Percentiles rank a stretch among this genome's conserved stretches.
Conservation (phyloP, 139 green algal species). For the Chlorella sp. region DNA sequence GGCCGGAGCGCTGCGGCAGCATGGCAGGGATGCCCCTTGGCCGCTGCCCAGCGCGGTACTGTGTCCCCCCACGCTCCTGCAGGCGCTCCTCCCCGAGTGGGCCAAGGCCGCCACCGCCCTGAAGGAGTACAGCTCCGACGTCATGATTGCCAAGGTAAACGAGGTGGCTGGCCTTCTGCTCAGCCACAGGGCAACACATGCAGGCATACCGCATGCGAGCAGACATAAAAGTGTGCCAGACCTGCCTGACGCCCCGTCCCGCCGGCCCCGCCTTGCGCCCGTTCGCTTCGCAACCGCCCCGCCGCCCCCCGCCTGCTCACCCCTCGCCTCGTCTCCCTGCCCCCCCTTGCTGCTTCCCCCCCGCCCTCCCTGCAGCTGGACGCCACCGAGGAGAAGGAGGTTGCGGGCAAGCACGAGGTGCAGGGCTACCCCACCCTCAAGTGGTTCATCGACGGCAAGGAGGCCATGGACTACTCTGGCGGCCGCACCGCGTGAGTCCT, state of each 20-base stretch:
- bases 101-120: slow-evolving; percentile 74
- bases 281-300: not conserved
- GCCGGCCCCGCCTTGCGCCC: too few species aligned
- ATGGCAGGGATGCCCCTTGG: not conserved
- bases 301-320: not conserved
- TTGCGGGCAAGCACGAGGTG: slow-evolving; percentile 63
- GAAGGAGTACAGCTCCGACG: slow-evolving; percentile 59
- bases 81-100: slow-evolving; percentile 81
- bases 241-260: not conserved
- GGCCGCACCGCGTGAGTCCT: slow-evolving; percentile 73
- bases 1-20: not conserved
- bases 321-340: too few species aligned
- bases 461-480: slow-evolving; percentile 74
- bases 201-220: too few species aligned
- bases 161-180: not conserved
- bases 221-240: too few species aligned
- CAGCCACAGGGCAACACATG: too few species aligned
- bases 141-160: slow-evolving; percentile 81
- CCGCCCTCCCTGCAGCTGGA: slow-evolving; percentile 62
- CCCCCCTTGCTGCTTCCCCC: not conserved
- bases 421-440: slow-evolving; percentile 88
- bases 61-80: not conserved
- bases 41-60: not conserved
- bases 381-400: slow-evolving; percentile 71
- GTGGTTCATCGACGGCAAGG: slow-evolving; percentile 88